Evolutionary conservation across 345 rosid species (phyloP).

Genomic region (Syzygium aromaticum): DNA sequence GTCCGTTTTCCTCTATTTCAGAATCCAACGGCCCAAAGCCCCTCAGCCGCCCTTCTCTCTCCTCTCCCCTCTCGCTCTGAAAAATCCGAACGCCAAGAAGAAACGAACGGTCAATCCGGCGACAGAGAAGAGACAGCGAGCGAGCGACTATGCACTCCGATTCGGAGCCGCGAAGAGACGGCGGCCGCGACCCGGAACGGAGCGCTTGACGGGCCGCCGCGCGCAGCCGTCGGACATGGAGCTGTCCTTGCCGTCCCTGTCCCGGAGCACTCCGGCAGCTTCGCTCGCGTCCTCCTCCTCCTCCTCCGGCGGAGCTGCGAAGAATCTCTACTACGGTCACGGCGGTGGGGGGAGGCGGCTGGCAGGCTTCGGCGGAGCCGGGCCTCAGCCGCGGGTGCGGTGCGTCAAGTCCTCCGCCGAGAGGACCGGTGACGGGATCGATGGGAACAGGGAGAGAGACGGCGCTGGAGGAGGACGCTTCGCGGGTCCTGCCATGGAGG

Average conservation of each 20-base stretch:
- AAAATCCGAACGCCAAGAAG: neutral
- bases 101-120: neutral
- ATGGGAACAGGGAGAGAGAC: slow-evolving; percentile 25
- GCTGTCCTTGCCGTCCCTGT: neutral
- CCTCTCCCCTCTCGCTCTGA: neutral
- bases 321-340: neutral
- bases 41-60: neutral
- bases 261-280: neutral
- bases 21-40: neutral
- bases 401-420: slow-evolving; percentile 2
- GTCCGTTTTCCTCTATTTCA: neutral
- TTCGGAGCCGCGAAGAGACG: neutral
- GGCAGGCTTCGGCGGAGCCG: neutral
- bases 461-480: slow-evolving; percentile 22
- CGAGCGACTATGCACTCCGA: slow-evolving; percentile 1
- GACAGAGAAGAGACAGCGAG: neutral
- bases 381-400: neutral
- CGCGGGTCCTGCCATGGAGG: slow-evolving; percentile 58
- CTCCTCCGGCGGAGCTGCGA: neutral
- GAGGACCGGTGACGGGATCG: slow-evolving; percentile 28
- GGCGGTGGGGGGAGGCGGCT: neutral
- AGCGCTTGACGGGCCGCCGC: neutral
- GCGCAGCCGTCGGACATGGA: slow-evolving; percentile 1
- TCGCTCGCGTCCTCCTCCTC: neutral
- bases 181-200: neutral